Base-by-base conservation (phyloP, 306 rosid genomes). In the Dryas octopetala region DNA sequence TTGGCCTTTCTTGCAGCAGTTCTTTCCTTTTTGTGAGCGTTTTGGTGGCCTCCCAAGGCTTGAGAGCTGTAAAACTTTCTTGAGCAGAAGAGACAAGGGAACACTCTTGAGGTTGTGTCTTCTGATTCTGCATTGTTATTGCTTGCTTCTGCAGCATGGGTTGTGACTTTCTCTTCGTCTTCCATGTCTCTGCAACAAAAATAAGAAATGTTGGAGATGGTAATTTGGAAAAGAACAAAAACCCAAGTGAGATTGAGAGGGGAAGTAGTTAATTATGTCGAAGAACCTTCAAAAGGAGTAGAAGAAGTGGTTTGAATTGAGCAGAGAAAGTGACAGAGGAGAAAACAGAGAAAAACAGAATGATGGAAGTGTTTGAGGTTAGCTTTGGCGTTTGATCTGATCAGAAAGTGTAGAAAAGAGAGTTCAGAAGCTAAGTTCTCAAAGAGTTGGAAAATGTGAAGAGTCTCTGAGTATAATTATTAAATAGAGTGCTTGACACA, bases 21-120 rank as follows among this genome's bases (percentile, higher is more conserved):
- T 74, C 98, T 85, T 74, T 90, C 98, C 49, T 85, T 93, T 77
- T 89, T 93, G 88, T 93, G 98, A 63, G 95, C 96, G 71, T 93
- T 93, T 87, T 93, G 98, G 82, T 93, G 98, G 23, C 96, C 98
- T 46, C 96, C 98, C 66, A 90, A 79, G 23, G 98, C 96, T 77
- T 93, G 98, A 64, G 96, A 93, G 70, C 90, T 93, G 80, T 82
- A 83, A 41, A 90, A 93, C 67, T 85, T 88, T 86, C 95, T 93
- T 78, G 97, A 79, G 68, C 98, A 90, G 77, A 93, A 89, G 38
- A 73, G 64, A 71, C 98, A 93, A 2, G 91, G 90, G 76, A 93
- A 93, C 9, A 89, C 77, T 74, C 89, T 83, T n/a, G 89, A 78
- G 7, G 76, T 38, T 55, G 81, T 76, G 63, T 61, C 80, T 82